phyloP scores from a whole-genome alignment of 179 eudicot genomes.

The Silene coronaria region DNA sequence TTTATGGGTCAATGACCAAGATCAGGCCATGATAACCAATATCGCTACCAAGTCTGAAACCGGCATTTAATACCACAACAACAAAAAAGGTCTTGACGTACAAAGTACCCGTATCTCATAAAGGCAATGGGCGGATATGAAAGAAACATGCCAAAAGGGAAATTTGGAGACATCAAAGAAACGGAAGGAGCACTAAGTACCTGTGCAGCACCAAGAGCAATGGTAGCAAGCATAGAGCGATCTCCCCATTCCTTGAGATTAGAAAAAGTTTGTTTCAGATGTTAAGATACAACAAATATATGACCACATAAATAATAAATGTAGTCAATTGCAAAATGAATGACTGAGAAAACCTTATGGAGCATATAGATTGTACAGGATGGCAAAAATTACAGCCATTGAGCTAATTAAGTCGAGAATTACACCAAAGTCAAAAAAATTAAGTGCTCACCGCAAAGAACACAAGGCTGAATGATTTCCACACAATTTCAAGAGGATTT shows the following conservation, averaged over 20 bases:
- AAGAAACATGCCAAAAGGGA: background rate
- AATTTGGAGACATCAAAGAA: background rate
- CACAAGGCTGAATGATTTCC: constrained; percentile 89
- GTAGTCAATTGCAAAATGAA: background rate
- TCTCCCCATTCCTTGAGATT: constrained; percentile 90
- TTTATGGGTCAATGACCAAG: no score
- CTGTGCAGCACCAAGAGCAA: constrained; percentile 99
- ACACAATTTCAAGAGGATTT: constrained; percentile 78
- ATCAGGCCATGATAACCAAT: no score
- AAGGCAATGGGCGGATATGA: background rate
- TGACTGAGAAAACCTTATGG: constrained; percentile 3
- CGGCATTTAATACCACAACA: no score
- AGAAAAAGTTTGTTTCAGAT: constrained; percentile 5
- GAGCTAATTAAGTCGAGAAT: background rate
- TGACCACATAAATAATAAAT: background rate
- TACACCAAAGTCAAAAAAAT: background rate
- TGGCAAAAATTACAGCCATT: background rate
- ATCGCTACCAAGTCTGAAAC: no score
- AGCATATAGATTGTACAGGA: background rate
- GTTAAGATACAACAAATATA: background rate
- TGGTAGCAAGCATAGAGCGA: constrained; percentile 96
- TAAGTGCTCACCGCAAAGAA: constrained; percentile 81
- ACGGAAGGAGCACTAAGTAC: constrained; percentile 26
- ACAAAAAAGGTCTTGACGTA: background rate
- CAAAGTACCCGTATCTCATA: background rate